Evolutionary conservation across 2,329 filamentous ascomycete genomes (phyloP), one percentile per base, ranked within the genome.

Genomic region (Pseudopyrenochaeta lycopersici): DNA sequence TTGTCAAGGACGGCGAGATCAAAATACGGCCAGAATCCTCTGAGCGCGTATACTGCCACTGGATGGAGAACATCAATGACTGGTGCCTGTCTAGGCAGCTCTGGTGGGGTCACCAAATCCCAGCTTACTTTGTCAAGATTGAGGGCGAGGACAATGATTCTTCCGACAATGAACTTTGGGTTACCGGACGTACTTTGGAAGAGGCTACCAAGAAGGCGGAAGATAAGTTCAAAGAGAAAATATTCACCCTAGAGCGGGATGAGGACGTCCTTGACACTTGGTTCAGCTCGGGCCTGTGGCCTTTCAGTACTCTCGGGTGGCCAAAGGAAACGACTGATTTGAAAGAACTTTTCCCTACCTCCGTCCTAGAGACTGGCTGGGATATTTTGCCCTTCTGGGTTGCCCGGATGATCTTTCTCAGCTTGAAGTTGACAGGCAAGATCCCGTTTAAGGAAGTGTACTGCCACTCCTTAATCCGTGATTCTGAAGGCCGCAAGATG

Each of bases 381-480:
- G 93, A 97, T 74, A 97, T 97, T 72, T 76, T 94, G 23, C 91
- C 91, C 82, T 97, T 97, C 85, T 97, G 93, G 93, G 92, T 97
- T 66, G 86, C 86, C 23, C 85, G 94, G 64, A 98, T 98, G 95
- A 91, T 97, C 71, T 95, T 97, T 86, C 86, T 98, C 35, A 89
- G 90, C 60, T 80, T 97, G 54, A 96, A 96, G 81, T 81, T 98
- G 76, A 97, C 93, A 17, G 93, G 92, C 56, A 85, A 97, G 73
- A 84, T 97, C 20, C 94, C 94, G 0, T 98, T 98, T 81, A 89
- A 84, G 50, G 94, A 98, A 79, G 94, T 98, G 14, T 98, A 96
- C 82, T 97, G 93, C 75, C 94, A 98, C 78, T 92, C 89, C 45
- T 83, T 98, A 31, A 90, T 98, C 62, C 89, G 94, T 72, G 94